Conservation (phyloP, 2,329 filamentous ascomycete species). For the Fusarium sp. region DNA sequence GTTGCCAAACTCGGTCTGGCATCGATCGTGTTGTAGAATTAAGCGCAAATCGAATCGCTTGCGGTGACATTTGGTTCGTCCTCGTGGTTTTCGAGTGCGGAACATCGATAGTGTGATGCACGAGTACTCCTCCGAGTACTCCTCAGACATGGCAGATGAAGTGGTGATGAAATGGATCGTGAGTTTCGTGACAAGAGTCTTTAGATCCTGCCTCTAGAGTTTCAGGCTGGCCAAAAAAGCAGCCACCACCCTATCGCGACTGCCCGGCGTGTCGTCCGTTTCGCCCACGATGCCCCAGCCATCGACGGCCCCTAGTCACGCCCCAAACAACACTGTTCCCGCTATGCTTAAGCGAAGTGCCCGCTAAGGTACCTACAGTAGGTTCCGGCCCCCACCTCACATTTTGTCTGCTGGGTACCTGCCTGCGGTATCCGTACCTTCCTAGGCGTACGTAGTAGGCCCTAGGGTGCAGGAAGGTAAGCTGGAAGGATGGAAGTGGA, state of each 20-base stretch:
- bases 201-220: constrained; percentile 39
- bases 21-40: constrained; percentile 15
- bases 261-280: constrained; percentile 31
- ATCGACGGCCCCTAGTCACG: constrained; percentile 25
- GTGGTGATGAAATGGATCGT: background rate
- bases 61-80: constrained; percentile 10
- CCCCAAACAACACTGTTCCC: constrained; percentile 42
- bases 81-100: constrained; percentile 7
- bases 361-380: constrained; percentile 22
- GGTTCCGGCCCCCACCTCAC: constrained; percentile 10
- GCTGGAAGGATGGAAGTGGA: background rate
- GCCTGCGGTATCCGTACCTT: background rate
- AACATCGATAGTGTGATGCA: constrained; percentile 16
- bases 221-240: constrained; percentile 45
- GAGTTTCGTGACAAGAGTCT: constrained; percentile 32
- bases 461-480: background rate
- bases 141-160: background rate
- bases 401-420: background rate
- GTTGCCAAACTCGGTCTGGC: constrained; percentile 6
- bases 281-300: constrained; percentile 5
- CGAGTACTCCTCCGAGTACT: background rate
- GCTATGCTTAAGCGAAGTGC: constrained; percentile 45
- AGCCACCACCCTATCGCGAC: constrained; percentile 35
- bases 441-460: background rate
- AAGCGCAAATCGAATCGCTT: constrained; percentile 9